A percentile compares a stretch with the other conserved stretches of the same genome.
These are phyloP conservation scores for Pyrenula massariospora DNA, from an alignment of 495 filamentous ascomycete genomes.

Conservation along the genomic window DNA sequence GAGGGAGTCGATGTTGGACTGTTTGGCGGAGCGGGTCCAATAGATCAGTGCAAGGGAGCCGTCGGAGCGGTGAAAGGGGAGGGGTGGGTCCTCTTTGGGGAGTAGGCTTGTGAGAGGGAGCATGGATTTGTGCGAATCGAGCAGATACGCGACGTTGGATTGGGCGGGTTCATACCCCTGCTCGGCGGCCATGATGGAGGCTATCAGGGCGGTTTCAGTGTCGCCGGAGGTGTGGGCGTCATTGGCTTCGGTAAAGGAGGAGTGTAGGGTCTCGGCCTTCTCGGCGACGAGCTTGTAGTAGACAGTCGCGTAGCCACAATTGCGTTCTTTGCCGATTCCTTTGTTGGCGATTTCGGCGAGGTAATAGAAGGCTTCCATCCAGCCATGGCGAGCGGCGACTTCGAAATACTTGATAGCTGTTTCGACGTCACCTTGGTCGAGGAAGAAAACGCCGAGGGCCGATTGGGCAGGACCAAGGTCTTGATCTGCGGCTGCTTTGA, in stretches of 20 bases:
- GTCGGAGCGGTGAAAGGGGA: constrained; percentile 24
- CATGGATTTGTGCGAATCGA: constrained; percentile 68
- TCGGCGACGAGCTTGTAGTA: constrained; percentile 97
- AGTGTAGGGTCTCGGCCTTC: constrained; percentile 72
- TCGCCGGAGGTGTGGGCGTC: constrained; percentile 75
- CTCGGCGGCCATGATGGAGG: constrained; percentile 86
- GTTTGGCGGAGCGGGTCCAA: constrained; percentile 92
- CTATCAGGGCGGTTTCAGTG: constrained; percentile 69
- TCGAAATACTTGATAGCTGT: constrained; percentile 83
- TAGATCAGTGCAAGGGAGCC: constrained; percentile 75
- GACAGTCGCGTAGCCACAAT: constrained; percentile 66
- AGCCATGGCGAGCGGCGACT: constrained; percentile 74
- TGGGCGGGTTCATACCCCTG: constrained; percentile 92
- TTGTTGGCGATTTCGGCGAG: constrained; percentile 81
- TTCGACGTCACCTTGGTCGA: constrained; percentile 74
- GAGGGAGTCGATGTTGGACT: constrained; percentile 83
- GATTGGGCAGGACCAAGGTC: constrained; percentile 77
- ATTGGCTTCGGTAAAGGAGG: constrained; percentile 79
- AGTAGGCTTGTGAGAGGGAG: constrained; percentile 36
- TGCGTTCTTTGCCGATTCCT: constrained; percentile 68
- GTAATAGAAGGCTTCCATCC: constrained; percentile 91
- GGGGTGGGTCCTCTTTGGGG: constrained; percentile 16
- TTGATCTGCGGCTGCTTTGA: constrained; percentile 73
- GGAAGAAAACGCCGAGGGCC: constrained; percentile 69
- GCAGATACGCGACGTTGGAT: constrained; percentile 84